phyloP scores from a whole-genome alignment of 202 grass and related monocot genomes.

The Bolboschoenoplectus hybrid region DNA sequence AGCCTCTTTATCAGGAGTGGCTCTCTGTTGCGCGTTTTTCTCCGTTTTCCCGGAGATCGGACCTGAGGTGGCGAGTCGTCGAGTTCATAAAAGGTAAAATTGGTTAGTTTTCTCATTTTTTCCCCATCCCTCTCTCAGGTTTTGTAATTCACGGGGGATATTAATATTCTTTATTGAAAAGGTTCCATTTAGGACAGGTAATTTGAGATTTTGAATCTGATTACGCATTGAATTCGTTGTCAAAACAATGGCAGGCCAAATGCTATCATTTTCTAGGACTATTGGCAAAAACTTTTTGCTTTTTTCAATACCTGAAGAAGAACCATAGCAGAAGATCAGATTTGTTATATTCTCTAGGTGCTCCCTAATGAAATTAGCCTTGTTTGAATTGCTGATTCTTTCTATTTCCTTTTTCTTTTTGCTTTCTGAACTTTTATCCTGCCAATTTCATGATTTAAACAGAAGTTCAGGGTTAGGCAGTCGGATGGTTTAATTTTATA shows the following conservation, averaged over 20 bases:
- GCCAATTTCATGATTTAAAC: conserved; percentile 7
- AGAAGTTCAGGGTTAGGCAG: background rate
- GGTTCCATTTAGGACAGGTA: background rate
- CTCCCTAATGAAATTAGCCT: background rate
- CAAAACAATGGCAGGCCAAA: background rate
- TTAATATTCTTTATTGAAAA: background rate
- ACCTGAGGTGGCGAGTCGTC: conserved; percentile 14
- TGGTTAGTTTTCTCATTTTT: background rate
- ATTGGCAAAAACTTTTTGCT: background rate
- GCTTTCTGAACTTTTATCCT: background rate
- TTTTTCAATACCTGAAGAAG: background rate
- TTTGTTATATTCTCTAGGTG: background rate
- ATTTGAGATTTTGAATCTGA: background rate
- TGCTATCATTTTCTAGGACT: background rate
- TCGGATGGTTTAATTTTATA: conserved; percentile 12
- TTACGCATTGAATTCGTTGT: background rate
- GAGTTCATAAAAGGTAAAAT: conserved; percentile 31
- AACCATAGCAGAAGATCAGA: background rate
- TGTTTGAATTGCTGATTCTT: background rate
- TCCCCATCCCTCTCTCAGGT: background rate
- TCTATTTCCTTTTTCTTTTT: background rate
- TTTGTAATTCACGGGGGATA: conserved; percentile 1
- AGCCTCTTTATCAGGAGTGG: background rate
- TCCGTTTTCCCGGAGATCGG: conserved; percentile 33
- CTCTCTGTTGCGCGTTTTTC: conserved; percentile 19